Base-by-base conservation (phyloP, 1,284 basidiomycete genomes). In the Macrocybe sp. region DNA sequence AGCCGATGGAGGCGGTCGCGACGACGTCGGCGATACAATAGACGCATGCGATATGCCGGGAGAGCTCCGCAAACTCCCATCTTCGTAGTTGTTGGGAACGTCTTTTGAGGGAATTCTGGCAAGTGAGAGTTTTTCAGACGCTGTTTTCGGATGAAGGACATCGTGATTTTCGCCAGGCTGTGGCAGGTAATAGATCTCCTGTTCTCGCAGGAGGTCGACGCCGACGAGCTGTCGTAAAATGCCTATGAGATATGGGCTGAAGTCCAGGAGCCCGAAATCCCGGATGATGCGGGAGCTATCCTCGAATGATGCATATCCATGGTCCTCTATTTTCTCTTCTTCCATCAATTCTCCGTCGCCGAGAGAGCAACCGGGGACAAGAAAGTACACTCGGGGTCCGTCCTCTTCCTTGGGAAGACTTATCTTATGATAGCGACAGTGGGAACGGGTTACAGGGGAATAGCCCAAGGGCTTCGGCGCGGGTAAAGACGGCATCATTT, bases 351-450 rank as follows among this genome's bases (percentile, higher is more conserved):
- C 73, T 29, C 55, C 55, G 53, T 84, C 71, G 30, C 71, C 72
- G 38, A 85, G 69, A 11, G 81, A 77, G 53, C 83, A 85, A 2
- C 81, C 81, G 0, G 83, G 83, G 7, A 84, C 79, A 22, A 83
- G 69, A 63, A 85, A 85, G 53, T 55, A 73, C 10, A 81, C 62
- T 7, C 75, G 73, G 29, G 69, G 70, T 2, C 74, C 74, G 37
- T 68, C 65, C 49, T 79, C 76, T 44, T 74, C 72, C 33, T 65
- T 67, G 0, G 80, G 81, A 10, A 85, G 58, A 53, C 78, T 81
- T 58, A 85, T 79, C 49, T 74, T 78, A 57, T 80, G 81, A 61
- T 79, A 85, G 36, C 78, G 75, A 52, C 83, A 85, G 48, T 83
- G 74, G 2, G 83, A 83, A 4, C 83, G 75, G 10, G 74, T 76